These are phyloP conservation scores for Rhodotorula paludigena DNA, from an alignment of 768 basidiomycete genomes.

Conservation along the genomic window DNA sequence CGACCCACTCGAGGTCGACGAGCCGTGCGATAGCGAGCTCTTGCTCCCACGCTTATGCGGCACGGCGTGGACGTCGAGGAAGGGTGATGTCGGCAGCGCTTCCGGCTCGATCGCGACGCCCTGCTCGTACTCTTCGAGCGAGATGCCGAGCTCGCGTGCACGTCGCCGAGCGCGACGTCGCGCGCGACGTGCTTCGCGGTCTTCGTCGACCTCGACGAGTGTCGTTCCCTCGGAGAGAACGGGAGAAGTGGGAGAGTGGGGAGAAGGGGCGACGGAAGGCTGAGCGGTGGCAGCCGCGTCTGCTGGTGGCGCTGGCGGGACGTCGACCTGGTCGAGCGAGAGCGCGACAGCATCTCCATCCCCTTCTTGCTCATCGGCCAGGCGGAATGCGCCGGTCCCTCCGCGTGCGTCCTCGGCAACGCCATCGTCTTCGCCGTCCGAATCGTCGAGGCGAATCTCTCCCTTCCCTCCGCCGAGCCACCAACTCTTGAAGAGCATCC, in stretches of 20 bases:
- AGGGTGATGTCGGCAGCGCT: neutral
- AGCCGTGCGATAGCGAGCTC: neutral
- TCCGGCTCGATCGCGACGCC: slow-evolving; percentile 3
- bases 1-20: slow-evolving; percentile 4
- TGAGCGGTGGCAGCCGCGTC: neutral
- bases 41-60: neutral
- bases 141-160: slow-evolving; percentile 15
- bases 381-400: no score
- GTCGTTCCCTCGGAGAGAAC: neutral
- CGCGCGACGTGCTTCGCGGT: slow-evolving; percentile 1
- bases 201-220: neutral
- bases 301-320: neutral
- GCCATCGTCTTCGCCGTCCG: slow-evolving; percentile 18
- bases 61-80: neutral
- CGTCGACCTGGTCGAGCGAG: slow-evolving; percentile 1
- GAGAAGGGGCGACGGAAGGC: neutral
- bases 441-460: slow-evolving; percentile 20
- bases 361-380: neutral
- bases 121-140: slow-evolving; percentile 17
- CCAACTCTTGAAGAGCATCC: slow-evolving; percentile 31
- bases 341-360: neutral
- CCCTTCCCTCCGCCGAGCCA: slow-evolving; percentile 10
- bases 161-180: neutral
- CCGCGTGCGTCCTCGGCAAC: neutral
- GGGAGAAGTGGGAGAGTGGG: neutral